Percentiles rank a stretch among this genome's conserved stretches.
Evolutionary conservation across 495 filamentous ascomycete genomes (phyloP).

Genomic region (Daldinia decipiens): DNA sequence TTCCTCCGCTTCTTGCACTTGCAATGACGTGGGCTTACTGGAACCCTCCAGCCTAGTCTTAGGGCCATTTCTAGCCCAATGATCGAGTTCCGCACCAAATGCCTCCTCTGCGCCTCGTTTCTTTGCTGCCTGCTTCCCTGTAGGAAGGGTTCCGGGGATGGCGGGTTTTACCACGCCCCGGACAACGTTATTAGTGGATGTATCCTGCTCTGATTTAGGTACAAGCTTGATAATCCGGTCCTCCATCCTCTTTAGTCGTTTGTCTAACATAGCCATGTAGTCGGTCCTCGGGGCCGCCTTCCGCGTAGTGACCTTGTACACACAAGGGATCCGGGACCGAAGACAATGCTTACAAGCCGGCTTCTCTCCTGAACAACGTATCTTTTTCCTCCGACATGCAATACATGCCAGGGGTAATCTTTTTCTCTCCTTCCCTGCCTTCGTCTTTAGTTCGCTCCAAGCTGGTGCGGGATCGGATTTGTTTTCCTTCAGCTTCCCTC

Average conservation of each 20-base stretch:
- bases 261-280: slow-evolving; percentile 99
- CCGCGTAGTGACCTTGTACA: slow-evolving; percentile 97
- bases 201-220: slow-evolving; percentile 80
- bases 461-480: slow-evolving; percentile 70
- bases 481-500: slow-evolving; percentile 63
- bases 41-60: slow-evolving; percentile 58
- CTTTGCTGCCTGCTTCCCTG: slow-evolving; percentile 65
- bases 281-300: slow-evolving; percentile 97
- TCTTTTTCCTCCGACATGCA: slow-evolving; percentile 96
- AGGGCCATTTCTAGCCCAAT: slow-evolving; percentile 74
- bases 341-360: slow-evolving; percentile 97
- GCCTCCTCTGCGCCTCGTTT: slow-evolving; percentile 91
- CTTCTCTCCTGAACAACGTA: slow-evolving; percentile 97
- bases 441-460: slow-evolving; percentile 98
- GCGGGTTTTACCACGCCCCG: slow-evolving; percentile 80
- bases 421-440: slow-evolving; percentile 96
- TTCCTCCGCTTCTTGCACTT: slow-evolving; percentile 74
- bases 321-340: slow-evolving; percentile 91
- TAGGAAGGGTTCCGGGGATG: slow-evolving; percentile 68
- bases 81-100: slow-evolving; percentile 82
- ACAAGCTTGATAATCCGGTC: slow-evolving; percentile 97
- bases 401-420: slow-evolving; percentile 94
- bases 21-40: slow-evolving; percentile 65
- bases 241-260: slow-evolving; percentile 93
- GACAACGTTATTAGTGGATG: slow-evolving; percentile 53